Evolutionary conservation across 306 rosid genomes (phyloP), one percentile per base, ranked within the genome.

Genomic region (Cicer bijugum): DNA sequence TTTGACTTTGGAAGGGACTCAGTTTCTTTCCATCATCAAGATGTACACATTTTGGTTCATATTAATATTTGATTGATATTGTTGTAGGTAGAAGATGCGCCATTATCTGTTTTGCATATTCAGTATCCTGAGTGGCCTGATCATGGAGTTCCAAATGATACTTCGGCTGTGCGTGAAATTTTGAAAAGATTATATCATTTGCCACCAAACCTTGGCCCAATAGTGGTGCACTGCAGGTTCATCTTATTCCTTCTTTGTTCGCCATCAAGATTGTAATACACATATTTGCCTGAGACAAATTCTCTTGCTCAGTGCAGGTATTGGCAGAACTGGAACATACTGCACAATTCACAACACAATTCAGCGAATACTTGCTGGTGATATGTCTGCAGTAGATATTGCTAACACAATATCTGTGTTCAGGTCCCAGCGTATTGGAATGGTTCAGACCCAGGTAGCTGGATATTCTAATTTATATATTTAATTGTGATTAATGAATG

Each of bases 81-180:
- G 12, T 76, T 82, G 84, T 87, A 88, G 97, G 83, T 74, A 5
- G 97, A 87, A 77, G 93, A 87, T 55, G 51, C 53, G 10, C 86
- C 89, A 64, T 55, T 84, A 66, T 83, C 97, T 61, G 93, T 91
- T 80, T 78, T 89, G 82, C 99, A 94, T 75, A 63, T 94, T 82
- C 97, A 89, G 74, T 90, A 94, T 86, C 93, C 96, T 33, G 95
- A 91, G 75, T 91, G 96, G 97, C 96, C 97, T 11, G 97, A 94
- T 74, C 97, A 91, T 80, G 99, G 99, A 76, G 99, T 90, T 84
- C 99, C 97, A 1, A 47, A 40, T 8, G 88, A 90, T 83, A 91
- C 97, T 8, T 23, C 28, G 72, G 83, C 89, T 67, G 96, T 88
- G 52, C 97, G 93, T 71, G 88, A 88, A 80, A 86, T 94, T 67